Evolutionary conservation across 345 rosid species (phyloP).

Genomic region (Linum trigynum): DNA sequence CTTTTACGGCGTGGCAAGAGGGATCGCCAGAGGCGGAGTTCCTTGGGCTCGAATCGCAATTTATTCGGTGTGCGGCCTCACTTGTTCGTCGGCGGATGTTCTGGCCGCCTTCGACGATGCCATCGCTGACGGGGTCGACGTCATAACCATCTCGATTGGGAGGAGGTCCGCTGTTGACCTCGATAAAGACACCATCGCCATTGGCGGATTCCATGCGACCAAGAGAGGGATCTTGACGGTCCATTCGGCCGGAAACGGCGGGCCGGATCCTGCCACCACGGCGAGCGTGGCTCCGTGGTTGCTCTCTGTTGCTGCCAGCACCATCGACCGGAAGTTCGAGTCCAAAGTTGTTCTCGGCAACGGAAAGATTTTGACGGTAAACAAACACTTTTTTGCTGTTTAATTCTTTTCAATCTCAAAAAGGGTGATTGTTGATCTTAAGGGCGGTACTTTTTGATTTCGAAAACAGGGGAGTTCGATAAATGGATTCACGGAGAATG

Average conservation of each 20-base stretch:
- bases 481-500: conserved; percentile 21
- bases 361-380: conserved; percentile 2
- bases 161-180: rapidly evolving
- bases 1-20: conserved; percentile 40
- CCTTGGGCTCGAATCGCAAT: conserved; percentile 48
- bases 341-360: conserved; percentile 33
- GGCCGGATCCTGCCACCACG: not conserved
- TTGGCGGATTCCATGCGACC: conserved; percentile 49
- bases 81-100: not conserved
- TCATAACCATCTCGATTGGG: conserved; percentile 29
- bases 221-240: conserved; percentile 38
- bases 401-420: no score
- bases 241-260: conserved; percentile 30
- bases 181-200: conserved; percentile 17
- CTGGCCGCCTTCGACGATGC: conserved; percentile 57
- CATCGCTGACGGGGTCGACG: conserved; percentile 52
- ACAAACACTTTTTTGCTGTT: no score
- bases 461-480: conserved; percentile 29
- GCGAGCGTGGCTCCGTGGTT: conserved; percentile 36
- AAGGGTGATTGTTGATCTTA: not conserved
- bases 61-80: conserved; percentile 25
- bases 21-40: conserved; percentile 52
- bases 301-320: conserved; percentile 41
- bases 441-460: not conserved
- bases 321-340: conserved; percentile 28